phyloP scores from a whole-genome alignment of 805 yeast species.

The Maudiozyma barnettii region DNA sequence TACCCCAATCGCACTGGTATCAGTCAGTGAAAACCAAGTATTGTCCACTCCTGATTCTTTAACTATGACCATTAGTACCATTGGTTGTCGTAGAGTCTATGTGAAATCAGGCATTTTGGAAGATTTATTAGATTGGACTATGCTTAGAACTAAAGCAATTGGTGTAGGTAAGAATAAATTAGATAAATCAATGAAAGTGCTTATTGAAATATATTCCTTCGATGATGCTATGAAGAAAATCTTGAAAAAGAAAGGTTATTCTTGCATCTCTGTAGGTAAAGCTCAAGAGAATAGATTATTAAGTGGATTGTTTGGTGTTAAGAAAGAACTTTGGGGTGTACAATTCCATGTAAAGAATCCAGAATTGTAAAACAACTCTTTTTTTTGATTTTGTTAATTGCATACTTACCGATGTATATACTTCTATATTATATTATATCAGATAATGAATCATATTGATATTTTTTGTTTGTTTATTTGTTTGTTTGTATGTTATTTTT shows the following conservation, averaged over 20 bases:
- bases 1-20: constrained; percentile 59
- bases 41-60: constrained; percentile 34
- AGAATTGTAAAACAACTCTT: constrained; percentile 8
- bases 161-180: constrained; percentile 31
- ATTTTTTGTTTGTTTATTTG: background rate
- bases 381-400: too few relatives aligned
- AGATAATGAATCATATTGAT: too few relatives aligned
- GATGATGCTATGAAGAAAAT: constrained; percentile 35
- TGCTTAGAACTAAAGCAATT: constrained; percentile 35
- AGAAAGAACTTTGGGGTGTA: constrained; percentile 28
- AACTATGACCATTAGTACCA: constrained; percentile 44
- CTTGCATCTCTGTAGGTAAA: constrained; percentile 25
- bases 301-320: constrained; percentile 26
- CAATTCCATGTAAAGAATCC: constrained; percentile 28
- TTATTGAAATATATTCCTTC: constrained; percentile 43
- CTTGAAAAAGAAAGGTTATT: constrained; percentile 38
- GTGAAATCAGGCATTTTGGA: constrained; percentile 51
- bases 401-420: too few relatives aligned
- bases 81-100: constrained; percentile 63
- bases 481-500: too few relatives aligned
- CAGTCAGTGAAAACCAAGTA: constrained; percentile 36
- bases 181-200: constrained; percentile 30
- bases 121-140: constrained; percentile 56
- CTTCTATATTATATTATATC: too few relatives aligned
- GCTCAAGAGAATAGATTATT: constrained; percentile 22